Evolutionary conservation across 2,329 filamentous ascomycete genomes (phyloP).

Genomic region (Cladophialophora psammophila): DNA sequence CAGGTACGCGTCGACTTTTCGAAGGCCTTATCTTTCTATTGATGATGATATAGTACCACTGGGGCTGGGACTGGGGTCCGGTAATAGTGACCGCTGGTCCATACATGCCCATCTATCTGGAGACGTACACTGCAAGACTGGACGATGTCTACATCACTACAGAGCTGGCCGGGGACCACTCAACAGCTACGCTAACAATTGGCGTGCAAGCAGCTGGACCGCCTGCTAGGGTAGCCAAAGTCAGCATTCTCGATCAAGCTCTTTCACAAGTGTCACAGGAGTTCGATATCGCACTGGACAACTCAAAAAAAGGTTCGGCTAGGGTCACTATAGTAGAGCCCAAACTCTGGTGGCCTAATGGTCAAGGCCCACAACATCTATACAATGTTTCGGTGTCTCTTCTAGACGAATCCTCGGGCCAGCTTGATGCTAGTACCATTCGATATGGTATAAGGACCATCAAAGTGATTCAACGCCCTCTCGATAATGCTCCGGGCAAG

Average conservation of each 20-base stretch:
- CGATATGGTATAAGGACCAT: conserved; percentile 63
- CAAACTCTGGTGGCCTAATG: conserved; percentile 66
- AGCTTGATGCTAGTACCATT: conserved; percentile 53
- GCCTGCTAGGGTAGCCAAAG: conserved; percentile 37
- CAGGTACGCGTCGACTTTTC: conserved; percentile 54
- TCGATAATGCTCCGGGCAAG: conserved; percentile 61
- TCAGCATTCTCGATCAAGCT: conserved; percentile 43
- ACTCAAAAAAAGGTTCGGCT: background rate
- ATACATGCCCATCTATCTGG: conserved; percentile 72
- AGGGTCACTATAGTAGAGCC: conserved; percentile 46
- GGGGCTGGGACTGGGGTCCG: conserved; percentile 75
- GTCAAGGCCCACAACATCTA: conserved; percentile 64
- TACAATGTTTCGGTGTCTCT: conserved; percentile 62
- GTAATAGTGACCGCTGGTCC: conserved; percentile 68
- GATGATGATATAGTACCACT: conserved; percentile 18
- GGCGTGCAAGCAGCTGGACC: conserved; percentile 48
- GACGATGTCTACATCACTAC: conserved; percentile 62
- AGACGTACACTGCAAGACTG: conserved; percentile 66
- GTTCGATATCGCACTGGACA: conserved; percentile 3
- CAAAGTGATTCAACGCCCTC: conserved; percentile 49
- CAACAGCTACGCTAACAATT: conserved; percentile 48
- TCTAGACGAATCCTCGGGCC: conserved; percentile 7
- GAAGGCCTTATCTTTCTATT: background rate
- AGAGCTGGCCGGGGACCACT: conserved; percentile 45
- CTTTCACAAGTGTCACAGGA: conserved; percentile 45